Percentiles rank a stretch among this genome's conserved stretches.
phyloP scores from a whole-genome alignment of 2,329 filamentous ascomycete genomes.

The Trematosphaeria pertusa region DNA sequence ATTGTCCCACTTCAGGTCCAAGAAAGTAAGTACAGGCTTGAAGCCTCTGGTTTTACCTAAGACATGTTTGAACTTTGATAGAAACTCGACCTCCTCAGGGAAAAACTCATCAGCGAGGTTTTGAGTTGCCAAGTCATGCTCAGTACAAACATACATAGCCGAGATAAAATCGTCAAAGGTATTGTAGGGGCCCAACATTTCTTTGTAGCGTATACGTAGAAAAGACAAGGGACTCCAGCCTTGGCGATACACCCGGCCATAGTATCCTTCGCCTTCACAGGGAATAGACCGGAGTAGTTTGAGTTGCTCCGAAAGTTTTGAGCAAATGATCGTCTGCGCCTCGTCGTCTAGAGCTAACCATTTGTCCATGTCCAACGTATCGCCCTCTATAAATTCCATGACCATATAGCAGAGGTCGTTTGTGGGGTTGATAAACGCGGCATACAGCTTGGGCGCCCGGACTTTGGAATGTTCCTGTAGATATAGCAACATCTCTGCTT shows the following conservation, averaged over 20 bases:
- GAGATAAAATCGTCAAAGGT: slow-evolving; percentile 6
- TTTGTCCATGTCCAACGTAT: not conserved
- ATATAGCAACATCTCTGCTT: slow-evolving; percentile 13
- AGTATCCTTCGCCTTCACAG: slow-evolving; percentile 9
- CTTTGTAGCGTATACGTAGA: not conserved
- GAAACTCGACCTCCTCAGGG: not conserved
- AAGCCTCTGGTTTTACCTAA: not conserved
- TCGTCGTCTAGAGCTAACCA: not conserved
- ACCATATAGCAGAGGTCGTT: too few species aligned
- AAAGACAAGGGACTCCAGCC: not conserved
- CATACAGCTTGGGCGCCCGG: slow-evolving; percentile 10
- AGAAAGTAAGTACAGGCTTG: slow-evolving; percentile 6
- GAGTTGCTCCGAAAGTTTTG: slow-evolving; percentile 6
- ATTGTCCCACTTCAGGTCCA: slow-evolving; percentile 7
- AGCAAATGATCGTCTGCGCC: slow-evolving; percentile 1
- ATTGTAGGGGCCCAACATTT: slow-evolving; percentile 5
- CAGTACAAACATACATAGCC: slow-evolving; percentile 1
- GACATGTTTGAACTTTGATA: slow-evolving; percentile 6
- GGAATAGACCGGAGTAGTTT: slow-evolving; percentile 8
- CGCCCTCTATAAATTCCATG: slow-evolving; percentile 7
- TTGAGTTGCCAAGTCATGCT: too few species aligned
- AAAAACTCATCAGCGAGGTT: too few species aligned
- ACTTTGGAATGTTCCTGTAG: slow-evolving; percentile 6
- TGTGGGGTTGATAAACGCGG: slow-evolving; percentile 1
- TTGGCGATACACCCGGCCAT: slow-evolving; percentile 9